A percentile compares a stretch with the other conserved stretches of the same genome.
phyloP scores from a whole-genome alignment of 129 eudicot species.

The Centella asiatica region DNA sequence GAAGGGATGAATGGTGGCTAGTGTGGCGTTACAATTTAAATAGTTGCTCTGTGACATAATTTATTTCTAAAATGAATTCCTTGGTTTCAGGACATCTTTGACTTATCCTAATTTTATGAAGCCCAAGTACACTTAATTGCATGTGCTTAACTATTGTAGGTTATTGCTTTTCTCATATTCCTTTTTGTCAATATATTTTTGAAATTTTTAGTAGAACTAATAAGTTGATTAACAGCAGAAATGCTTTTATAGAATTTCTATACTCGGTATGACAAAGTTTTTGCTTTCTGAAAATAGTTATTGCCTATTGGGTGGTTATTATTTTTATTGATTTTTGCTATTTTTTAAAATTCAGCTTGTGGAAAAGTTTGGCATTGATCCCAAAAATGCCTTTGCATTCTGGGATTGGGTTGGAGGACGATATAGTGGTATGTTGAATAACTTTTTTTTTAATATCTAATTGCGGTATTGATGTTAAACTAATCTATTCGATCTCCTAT shows the following conservation, averaged over 20 bases:
- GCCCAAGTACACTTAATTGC: too few species aligned
- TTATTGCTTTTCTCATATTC: neutral
- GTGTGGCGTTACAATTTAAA: too few species aligned
- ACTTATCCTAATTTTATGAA: neutral
- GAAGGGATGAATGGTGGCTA: too few species aligned
- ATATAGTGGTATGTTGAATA: slow-evolving; percentile 83
- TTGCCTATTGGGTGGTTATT: too few species aligned
- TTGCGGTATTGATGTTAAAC: slow-evolving; percentile 11
- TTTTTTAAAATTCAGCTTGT: slow-evolving; percentile 97
- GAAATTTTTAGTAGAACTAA: neutral
- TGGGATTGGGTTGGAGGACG: slow-evolving; percentile 99
- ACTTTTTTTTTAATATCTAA: neutral
- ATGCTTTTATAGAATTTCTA: neutral
- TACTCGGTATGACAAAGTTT: too few species aligned
- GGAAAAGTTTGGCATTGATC: slow-evolving; percentile 95
- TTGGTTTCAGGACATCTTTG: neutral
- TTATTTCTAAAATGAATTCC: neutral
- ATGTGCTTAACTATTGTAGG: neutral
- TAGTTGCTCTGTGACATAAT: too few species aligned
- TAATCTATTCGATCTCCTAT: slow-evolving; percentile 17
- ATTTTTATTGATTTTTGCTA: too few species aligned
- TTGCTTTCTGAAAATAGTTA: too few species aligned
- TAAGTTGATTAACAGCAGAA: too few species aligned
- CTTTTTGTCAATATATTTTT: neutral
- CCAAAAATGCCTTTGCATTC: slow-evolving; percentile 96